Evolutionary conservation across 345 rosid genomes (phyloP).

Genomic region (Adansonia digitata): DNA sequence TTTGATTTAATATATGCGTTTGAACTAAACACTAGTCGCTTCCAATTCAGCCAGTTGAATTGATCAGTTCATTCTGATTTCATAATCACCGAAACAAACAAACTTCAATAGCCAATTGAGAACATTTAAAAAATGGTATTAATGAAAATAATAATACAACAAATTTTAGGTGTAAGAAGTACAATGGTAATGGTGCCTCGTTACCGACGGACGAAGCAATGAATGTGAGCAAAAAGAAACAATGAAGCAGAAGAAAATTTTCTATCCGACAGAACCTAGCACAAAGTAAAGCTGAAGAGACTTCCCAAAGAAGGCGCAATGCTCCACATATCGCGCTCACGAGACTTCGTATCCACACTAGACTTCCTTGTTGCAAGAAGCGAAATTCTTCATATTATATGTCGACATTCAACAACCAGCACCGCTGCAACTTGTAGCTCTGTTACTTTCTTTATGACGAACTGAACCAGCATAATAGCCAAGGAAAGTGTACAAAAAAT

Average conservation of each 20-base stretch:
- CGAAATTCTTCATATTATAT: background rate
- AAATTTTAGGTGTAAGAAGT: background rate
- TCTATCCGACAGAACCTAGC: background rate
- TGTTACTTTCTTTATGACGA: background rate
- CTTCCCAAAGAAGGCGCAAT: background rate
- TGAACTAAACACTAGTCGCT: no score
- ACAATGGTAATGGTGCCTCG: background rate
- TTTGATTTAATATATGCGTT: no score
- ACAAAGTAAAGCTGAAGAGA: background rate
- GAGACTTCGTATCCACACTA: background rate
- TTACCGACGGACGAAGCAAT: background rate
- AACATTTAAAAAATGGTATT: background rate
- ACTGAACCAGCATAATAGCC: background rate
- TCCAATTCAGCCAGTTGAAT: no score
- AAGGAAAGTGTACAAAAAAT: constrained; percentile 5
- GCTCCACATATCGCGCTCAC: background rate
- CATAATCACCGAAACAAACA: background rate
- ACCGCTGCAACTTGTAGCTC: background rate
- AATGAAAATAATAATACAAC: constrained; percentile 1
- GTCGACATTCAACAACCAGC: background rate
- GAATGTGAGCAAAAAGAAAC: constrained; percentile 5
- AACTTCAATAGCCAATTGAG: background rate
- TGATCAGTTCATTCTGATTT: no score
- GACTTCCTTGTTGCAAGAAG: background rate
- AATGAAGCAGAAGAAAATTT: background rate